Evolutionary conservation across 176 grass and related monocot species (phyloP).

Genomic region (Carex pumila): DNA sequence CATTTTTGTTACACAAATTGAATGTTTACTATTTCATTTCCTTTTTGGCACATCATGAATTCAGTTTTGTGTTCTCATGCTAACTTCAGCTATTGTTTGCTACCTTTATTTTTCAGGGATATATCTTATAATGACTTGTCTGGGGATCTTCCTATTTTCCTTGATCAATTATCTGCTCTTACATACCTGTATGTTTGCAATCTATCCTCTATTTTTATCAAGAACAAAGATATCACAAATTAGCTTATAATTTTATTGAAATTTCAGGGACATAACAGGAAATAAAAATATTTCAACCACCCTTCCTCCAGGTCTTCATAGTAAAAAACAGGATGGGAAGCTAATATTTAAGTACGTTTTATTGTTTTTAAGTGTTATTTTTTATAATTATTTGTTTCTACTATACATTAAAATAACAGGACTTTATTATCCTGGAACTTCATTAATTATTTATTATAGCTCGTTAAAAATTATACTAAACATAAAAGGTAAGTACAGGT

Average conservation of each 20-base stretch:
- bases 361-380: not conserved
- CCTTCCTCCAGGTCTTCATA: slow-evolving; percentile 31
- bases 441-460: no score
- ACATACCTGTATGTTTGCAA: slow-evolving; percentile 29
- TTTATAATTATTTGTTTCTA: not conserved
- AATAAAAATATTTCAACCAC: slow-evolving; percentile 24
- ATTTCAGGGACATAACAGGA: slow-evolving; percentile 5
- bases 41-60: no score
- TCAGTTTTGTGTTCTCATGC: not conserved
- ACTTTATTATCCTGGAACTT: no score
- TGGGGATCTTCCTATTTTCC: slow-evolving; percentile 28
- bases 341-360: slow-evolving; percentile 39
- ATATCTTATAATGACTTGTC: slow-evolving; percentile 40
- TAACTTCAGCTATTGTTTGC: not conserved
- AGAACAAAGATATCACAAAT: not conserved
- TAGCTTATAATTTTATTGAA: not conserved
- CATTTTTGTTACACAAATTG: not conserved
- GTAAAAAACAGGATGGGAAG: slow-evolving; percentile 10
- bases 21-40: not conserved
- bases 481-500: no score
- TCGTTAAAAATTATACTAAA: no score
- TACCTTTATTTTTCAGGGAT: slow-evolving; percentile 10
- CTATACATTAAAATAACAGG: not conserved
- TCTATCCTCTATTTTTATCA: not conserved
- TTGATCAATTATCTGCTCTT: slow-evolving; percentile 27